Evolutionary conservation across 805 yeast genomes (phyloP).

Genomic region (Osmozyma mogii): DNA sequence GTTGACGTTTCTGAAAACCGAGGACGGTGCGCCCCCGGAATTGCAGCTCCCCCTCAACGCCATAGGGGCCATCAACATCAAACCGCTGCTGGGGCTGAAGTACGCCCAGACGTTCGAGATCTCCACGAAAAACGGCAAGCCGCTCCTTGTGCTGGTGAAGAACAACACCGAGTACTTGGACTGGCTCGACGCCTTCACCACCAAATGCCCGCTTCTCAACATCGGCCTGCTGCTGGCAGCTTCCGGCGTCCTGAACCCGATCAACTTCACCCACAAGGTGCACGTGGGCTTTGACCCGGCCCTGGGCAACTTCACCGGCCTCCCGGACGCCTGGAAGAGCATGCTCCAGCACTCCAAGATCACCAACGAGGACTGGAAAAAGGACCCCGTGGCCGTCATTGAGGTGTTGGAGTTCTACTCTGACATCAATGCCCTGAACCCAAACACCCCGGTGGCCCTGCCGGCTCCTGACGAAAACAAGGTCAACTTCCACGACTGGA

Average conservation of each 20-base stretch:
- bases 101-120: conserved; percentile 66
- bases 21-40: conserved; percentile 27
- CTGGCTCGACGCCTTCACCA: conserved; percentile 85
- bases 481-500: conserved; percentile 35
- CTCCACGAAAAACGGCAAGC: conserved; percentile 47
- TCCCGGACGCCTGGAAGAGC: conserved; percentile 52
- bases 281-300: conserved; percentile 84
- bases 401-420: conserved; percentile 52
- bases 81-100: conserved; percentile 41
- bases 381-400: conserved; percentile 57
- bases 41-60: conserved; percentile 31
- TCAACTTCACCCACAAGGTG: conserved; percentile 90
- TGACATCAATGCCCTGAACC: conserved; percentile 36
- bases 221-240: conserved; percentile 24
- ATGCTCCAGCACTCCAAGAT: conserved; percentile 51
- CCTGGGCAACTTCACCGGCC: conserved; percentile 48
- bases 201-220: conserved; percentile 60
- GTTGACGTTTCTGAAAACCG: conserved; percentile 68
- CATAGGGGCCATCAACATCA: conserved; percentile 43
- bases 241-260: conserved; percentile 75
- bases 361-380: conserved; percentile 54
- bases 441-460: conserved; percentile 23
- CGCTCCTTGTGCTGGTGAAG: conserved; percentile 69
- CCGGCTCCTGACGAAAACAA: conserved; percentile 11
- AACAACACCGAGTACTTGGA: conserved; percentile 72